phyloP scores from a whole-genome alignment of 371 early-diverging fungal genomes.

The Parasitella parasitica region DNA sequence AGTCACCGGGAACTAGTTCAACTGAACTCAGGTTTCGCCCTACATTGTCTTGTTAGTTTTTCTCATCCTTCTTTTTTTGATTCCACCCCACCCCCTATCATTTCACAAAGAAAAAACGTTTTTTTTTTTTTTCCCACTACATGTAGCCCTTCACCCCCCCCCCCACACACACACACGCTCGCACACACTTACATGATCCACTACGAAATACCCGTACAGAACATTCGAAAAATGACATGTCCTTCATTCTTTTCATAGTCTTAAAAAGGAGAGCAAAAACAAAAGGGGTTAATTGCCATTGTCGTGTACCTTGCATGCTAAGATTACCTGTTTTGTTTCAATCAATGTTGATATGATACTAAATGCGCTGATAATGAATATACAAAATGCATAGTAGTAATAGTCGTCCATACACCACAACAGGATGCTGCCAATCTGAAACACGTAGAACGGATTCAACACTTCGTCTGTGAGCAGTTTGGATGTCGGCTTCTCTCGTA shows the following conservation, averaged over 20 bases:
- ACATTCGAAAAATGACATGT: slow-evolving; percentile 87
- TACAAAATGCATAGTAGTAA: slow-evolving; percentile 93
- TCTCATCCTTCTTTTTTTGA: neutral
- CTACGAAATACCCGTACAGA: slow-evolving; percentile 72
- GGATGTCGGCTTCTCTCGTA: slow-evolving; percentile 74
- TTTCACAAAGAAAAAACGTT: neutral
- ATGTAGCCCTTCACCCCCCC: too few species aligned
- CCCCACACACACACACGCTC: too few species aligned
- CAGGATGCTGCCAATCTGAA: slow-evolving; percentile 87
- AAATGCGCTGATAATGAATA: slow-evolving; percentile 78
- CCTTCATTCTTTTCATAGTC: slow-evolving; percentile 78
- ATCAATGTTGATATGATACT: slow-evolving; percentile 80
- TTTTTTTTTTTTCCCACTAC: too few species aligned
- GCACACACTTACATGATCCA: slow-evolving; percentile 62
- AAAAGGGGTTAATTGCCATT: neutral
- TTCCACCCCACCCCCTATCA: neutral
- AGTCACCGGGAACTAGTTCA: slow-evolving; percentile 95
- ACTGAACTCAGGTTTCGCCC: slow-evolving; percentile 68
- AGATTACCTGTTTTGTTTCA: slow-evolving; percentile 78
- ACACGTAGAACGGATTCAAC: slow-evolving; percentile 91
- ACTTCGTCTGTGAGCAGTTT: slow-evolving; percentile 86
- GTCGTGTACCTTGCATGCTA: neutral
- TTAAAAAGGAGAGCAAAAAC: slow-evolving; percentile 8
- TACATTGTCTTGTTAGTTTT: slow-evolving; percentile 3
- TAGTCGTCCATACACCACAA: slow-evolving; percentile 95